These are phyloP conservation scores for Lasiosphaeria ovina DNA, from an alignment of 495 filamentous ascomycete species.

Conservation along the genomic window DNA sequence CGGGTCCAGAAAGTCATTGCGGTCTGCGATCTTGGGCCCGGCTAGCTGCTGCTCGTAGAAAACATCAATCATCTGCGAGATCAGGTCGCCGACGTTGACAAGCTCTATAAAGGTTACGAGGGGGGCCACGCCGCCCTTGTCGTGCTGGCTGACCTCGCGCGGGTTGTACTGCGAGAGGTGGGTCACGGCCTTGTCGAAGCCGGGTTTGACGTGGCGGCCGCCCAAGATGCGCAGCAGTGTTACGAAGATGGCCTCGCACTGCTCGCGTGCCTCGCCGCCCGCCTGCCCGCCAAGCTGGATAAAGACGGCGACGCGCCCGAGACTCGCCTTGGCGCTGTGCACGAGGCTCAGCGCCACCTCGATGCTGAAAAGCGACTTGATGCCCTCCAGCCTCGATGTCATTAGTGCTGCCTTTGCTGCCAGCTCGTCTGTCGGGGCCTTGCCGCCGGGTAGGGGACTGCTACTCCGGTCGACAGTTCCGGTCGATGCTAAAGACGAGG, in stretches of 20 bases:
- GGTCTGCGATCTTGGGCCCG: constrained; percentile 75
- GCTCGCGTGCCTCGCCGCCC: constrained; percentile 79
- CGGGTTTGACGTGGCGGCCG: constrained; percentile 79
- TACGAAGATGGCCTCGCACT: constrained; percentile 90
- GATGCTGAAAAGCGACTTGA: constrained; percentile 91
- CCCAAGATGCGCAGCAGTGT: constrained; percentile 79
- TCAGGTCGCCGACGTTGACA: constrained; percentile 96
- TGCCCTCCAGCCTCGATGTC: constrained; percentile 89
- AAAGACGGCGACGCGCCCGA: constrained; percentile 84
- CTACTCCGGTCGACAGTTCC: constrained; percentile 26
- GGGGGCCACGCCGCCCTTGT: constrained; percentile 72
- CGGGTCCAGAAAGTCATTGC: constrained; percentile 91
- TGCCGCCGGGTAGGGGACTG: constrained; percentile 52
- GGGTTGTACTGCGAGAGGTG: constrained; percentile 92
- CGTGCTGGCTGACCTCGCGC: constrained; percentile 74
- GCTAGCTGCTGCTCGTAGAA: constrained; percentile 97
- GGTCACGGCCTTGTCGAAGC: constrained; percentile 87
- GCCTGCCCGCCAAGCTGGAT: constrained; percentile 73
- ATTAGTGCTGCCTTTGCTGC: constrained; percentile 96
- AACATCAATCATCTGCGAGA: constrained; percentile 98
- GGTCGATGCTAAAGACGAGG: constrained; percentile 14
- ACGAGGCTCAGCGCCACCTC: constrained; percentile 89
- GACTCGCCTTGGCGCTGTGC: constrained; percentile 82
- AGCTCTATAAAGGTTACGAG: constrained; percentile 95
- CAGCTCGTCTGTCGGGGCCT: constrained; percentile 83